Evolutionary conservation across 2,329 filamentous ascomycete species (phyloP), one percentile per base, ranked within the genome.

Genomic region (Balansia obtecta): DNA sequence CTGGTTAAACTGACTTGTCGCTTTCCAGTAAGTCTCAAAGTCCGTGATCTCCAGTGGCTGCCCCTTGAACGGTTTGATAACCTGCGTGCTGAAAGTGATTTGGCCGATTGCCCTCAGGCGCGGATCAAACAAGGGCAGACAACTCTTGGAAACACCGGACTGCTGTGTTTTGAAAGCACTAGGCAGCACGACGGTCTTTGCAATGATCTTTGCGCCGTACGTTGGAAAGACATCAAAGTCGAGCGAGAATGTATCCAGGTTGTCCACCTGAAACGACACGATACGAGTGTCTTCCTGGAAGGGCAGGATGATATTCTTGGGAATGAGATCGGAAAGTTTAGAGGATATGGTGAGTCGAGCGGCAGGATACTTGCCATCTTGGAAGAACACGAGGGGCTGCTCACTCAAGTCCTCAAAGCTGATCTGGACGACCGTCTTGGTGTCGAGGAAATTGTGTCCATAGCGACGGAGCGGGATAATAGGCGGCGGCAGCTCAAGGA

Each of bases 21-120:
- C 91, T 68, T 97, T 98, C 93, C 93, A 98, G 67, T 98, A 98
- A 0, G 93, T 97, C 55, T 95, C 93, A 60, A 97, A 98, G 62
- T 97, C 90, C 1, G 93, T 95, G 53, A 98, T 96, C 66, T 98
- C 93, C 20, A 98, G 73, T 3, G 93, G 89, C 53, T 89, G 85
- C 8, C 93, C 91, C 55, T 83, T 82, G 70, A 97, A 98, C 0
- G 93, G 93, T 62, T 95, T 96, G 65, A 98, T 94, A 27, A 97
- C 88, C 63, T 97, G 90, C 50, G 88, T 95, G 56, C 87, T 86
- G 72, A 98, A 98, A 55, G 82, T 88, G 57, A 97, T 88, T 61
- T 95, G 87, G 6, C 93, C 93, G 60, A 98, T 96, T 9, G 89
- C 86, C 44, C 91, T 82, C 46, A 97, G 75, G 20, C 93, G 81